Evolutionary conservation across 2,329 filamentous ascomycete genomes (phyloP), one percentile per base, ranked within the genome.

Genomic region (Ophiostoma triangulosporum): DNA sequence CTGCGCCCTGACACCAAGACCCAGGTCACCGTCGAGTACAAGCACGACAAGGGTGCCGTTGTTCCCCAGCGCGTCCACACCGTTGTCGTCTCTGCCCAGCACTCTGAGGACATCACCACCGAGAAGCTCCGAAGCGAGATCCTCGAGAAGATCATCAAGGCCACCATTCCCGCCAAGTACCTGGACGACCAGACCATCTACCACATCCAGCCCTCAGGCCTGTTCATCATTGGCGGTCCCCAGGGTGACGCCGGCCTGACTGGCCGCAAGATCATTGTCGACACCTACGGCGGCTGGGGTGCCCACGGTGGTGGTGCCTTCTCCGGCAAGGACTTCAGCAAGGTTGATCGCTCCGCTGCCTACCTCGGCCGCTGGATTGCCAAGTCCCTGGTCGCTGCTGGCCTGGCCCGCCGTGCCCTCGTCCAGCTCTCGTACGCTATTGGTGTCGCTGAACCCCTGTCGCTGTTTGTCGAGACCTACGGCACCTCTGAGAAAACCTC

Each of bases 281-380:
- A 98, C 77, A 97, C 93, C 71, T 98, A 98, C 77, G 93, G 93
- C 78, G 93, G 93, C 66, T 97, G 93, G 93, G 93, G 93, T 76
- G 93, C 93, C 64, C 93, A 98, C 80, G 93, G 93, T 80, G 93
- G 93, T 79, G 93, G 93, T 85, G 93, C 93, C 72, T 98, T 98
- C 86, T 97, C 93, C 66, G 93, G 93, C 67, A 98, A 98, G 85
- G 93, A 98, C 73, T 98, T 96, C 83, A 96, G 89, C 81, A 98
- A 98, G 83, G 93, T 98, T 73, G 93, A 98, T 70, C 88, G 93
- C 65, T 97, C 93, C 52, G 93, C 93, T 62, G 93, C 93, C 67
- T 98, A 98, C 77, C 83, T 97, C 63, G 90, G 81, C 63, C 89
- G 93, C 70, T 98, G 93, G 93, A 90, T 98, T 71, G 93, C 93